Base-by-base conservation (phyloP, 2,329 filamentous ascomycete genomes). In the Fusarium sp. region DNA sequence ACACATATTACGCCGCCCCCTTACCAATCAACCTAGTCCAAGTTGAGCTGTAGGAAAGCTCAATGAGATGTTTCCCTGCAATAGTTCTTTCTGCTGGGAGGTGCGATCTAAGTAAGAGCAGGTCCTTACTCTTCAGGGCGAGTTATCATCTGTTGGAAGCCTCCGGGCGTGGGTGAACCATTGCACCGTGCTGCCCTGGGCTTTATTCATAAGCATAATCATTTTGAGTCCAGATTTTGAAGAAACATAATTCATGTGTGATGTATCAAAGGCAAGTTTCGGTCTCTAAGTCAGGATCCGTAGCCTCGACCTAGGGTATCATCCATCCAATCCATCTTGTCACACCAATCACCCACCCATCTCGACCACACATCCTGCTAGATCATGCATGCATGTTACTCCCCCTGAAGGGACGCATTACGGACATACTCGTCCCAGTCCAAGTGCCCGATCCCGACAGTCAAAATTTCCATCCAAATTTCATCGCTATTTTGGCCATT, bases 261-360 rank as follows among this genome's bases (percentile, higher is more conserved):
- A 70, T 70, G 58, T 64, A 52, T 40, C 44, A 52, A 67, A 70
- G 59, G 56, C 68, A 72, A 67, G 59, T 69, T 70, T 67, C 53
- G 65, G 70, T 72, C 68, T 68, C 70, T 69, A 75, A 75, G 65
- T 68, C 66, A 70, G 66, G 72, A 72, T 67, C 62, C 63, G 53
- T 43, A 62, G 63, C 65, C 72, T 73, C 60, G 64, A 74, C 74
- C 68, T 70, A 76, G 72, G 74, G 74, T 76, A 76, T 76, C 72
- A 73, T 76, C 61, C 62, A 66, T 64, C 56, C 68, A 68, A 47
- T 48, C 58, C 54, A 66, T 65, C 58, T 62, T 47, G 41, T 61
- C 50, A 50, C 43, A 51, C 56, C 39, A 41, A 40, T 30, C 44
- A 30, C 46, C 18, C 50, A 27, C 39, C 58, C 52, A 30, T 43